Evolutionary conservation across 2,329 filamentous ascomycete species (phyloP), one percentile per base, ranked within the genome.

Genomic region (Stachybotrys elegans): DNA sequence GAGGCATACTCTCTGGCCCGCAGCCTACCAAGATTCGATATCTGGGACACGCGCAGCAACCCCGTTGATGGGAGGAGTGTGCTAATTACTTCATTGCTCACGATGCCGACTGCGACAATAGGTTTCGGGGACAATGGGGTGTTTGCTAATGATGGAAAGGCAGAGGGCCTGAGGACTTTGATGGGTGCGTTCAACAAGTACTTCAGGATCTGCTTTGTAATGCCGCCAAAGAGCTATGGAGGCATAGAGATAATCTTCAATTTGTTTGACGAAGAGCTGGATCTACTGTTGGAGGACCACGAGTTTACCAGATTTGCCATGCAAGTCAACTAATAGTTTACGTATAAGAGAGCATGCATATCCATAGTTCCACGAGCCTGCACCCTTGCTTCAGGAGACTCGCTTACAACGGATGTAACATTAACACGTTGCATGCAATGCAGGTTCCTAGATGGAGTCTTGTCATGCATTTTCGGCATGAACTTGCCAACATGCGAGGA

Each of bases 131-230:
- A 40, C 37, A 6, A 40, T 14, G 25, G 25, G 5, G 20, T 40
- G 37, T 40, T 40, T 40, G 37, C 37, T n/a, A 40, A 40, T 19
- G 37, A 17, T 17, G 37, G 37, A 8, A 40, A 40, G 22, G 17
- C 37, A 5, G 37, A 40, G 37, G 22, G 20, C 16, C n/a, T 22
- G 8, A 9, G 37, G 22, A 19, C 37, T n/a, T 22, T 40, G 11
- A 40, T 40, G 37, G 17, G 17, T 23, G 37, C 17, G 8, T 40
- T 40, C 37, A 40, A 40, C 22, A 27, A 23, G 9, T n/a, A 23
- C 20, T 19, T 22, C 6, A 19, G 37, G 12, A 40, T 40, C n/a
- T 40, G 37, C 25, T 40, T 40, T 27, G 37, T 40, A 14, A 25
- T 40, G 21, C 37, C 37, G 11, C 37, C 20, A 17, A 40, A 40